A percentile compares a stretch with the other conserved stretches of the same genome.
phyloP scores from a whole-genome alignment of 1,284 basidiomycete species.

The Papiliotrema laurentii region DNA sequence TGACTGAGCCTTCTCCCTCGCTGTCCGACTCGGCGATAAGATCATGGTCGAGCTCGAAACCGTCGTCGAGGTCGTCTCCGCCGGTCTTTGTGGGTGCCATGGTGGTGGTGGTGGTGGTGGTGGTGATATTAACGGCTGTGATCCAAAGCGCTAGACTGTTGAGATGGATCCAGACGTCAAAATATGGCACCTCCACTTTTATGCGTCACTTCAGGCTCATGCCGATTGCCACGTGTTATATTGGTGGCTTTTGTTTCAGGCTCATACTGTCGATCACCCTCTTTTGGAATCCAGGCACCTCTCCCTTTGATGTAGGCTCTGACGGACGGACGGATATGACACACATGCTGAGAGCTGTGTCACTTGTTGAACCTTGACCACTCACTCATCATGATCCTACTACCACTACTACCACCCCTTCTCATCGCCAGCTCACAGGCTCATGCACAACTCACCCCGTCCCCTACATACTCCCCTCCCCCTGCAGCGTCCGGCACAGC shows the following conservation, averaged over 20 bases:
- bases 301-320: too few species aligned
- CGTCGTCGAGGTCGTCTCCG: conserved; percentile 39
- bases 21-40: conserved; percentile 17
- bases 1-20: conserved; percentile 11
- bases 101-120: too few species aligned
- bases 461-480: conserved; percentile 51
- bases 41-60: conserved; percentile 9
- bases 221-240: too few species aligned
- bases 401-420: neutral
- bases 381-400: neutral
- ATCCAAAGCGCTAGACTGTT: neutral
- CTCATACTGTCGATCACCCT: too few species aligned
- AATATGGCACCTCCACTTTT: conserved; percentile 5
- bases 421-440: neutral
- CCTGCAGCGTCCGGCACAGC: conserved; percentile 55
- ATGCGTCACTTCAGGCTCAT: neutral
- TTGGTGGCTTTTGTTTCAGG: too few species aligned
- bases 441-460: conserved; percentile 40
- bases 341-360: too few species aligned
- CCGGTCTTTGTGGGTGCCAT: conserved; percentile 9
- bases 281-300: too few species aligned
- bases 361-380: neutral
- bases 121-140: too few species aligned
- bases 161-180: neutral
- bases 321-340: too few species aligned